Conservation (phyloP, 306 rosid species). For the cucumber (Cucumis sativus) region DNA sequence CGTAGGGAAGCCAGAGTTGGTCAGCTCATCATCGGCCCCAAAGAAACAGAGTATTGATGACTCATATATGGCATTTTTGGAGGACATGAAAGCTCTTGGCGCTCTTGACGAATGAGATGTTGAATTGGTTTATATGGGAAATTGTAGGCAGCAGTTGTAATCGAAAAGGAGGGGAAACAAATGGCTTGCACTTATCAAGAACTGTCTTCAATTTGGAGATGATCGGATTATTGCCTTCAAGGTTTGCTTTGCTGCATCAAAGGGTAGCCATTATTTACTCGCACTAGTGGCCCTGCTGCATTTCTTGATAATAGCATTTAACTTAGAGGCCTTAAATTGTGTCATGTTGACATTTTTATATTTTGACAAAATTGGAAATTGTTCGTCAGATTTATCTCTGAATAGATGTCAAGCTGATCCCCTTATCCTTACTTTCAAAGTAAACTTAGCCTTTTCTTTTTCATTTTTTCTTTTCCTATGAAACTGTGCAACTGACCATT, state of each 20-base stretch:
- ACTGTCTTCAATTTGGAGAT: neutral
- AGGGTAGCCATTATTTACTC: neutral
- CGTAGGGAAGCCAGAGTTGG: constrained; percentile 40
- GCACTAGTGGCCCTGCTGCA: neutral
- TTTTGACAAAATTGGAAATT: neutral
- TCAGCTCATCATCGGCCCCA: constrained; percentile 30
- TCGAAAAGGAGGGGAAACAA: neutral
- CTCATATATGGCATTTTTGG: constrained; percentile 69
- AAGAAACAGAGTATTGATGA: constrained; percentile 70
- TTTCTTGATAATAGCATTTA: constrained; percentile 3
- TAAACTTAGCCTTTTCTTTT: neutral
- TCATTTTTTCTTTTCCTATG: neutral
- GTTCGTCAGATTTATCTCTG: neutral
- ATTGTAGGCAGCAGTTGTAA: neutral
- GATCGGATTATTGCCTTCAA: neutral
- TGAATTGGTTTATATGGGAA: neutral
- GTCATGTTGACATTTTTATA: neutral
- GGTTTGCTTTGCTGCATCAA: neutral
- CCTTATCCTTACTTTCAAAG: neutral
- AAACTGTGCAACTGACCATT: neutral
- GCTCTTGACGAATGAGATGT: constrained; percentile 65
- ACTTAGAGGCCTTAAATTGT: constrained; percentile 6
- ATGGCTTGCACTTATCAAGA: neutral
- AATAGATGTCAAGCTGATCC: neutral
- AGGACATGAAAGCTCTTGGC: constrained; percentile 95